A percentile compares a stretch with the other conserved stretches of the same genome.
These are phyloP conservation scores for Clarireedia monteithiana DNA, from an alignment of 2,329 filamentous ascomycete species.

Conservation along the genomic window DNA sequence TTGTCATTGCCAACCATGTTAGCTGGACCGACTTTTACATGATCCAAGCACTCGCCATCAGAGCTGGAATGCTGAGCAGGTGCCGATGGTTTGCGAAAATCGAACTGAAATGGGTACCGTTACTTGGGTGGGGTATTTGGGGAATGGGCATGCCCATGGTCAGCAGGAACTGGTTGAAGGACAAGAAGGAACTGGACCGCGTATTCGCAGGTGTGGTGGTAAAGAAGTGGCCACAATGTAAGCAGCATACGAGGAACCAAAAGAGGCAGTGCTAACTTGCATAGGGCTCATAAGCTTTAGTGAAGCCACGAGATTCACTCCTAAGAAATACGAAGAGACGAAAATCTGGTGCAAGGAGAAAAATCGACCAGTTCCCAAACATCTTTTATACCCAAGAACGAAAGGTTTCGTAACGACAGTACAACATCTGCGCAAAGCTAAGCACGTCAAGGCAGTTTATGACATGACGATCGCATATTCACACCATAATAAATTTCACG, in stretches of 20 bases:
- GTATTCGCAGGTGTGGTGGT: constrained; percentile 48
- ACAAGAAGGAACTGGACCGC: constrained; percentile 46
- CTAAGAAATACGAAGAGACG: constrained; percentile 43
- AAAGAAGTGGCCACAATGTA: constrained; percentile 50
- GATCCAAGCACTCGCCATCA: constrained; percentile 49
- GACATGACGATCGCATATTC: constrained; percentile 49
- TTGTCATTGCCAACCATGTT: constrained; percentile 54
- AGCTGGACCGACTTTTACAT: constrained; percentile 58
- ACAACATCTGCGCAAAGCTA: constrained; percentile 42
- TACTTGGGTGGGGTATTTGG: constrained; percentile 57
- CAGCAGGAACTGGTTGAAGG: constrained; percentile 49
- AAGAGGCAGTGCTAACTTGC: constrained; percentile 6
- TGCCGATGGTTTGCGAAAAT: constrained; percentile 57
- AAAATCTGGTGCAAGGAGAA: constrained; percentile 44
- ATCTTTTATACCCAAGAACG: constrained; percentile 52
- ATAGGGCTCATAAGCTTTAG: constrained; percentile 58
- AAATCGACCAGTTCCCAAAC: constrained; percentile 42
- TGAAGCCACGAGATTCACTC: constrained; percentile 53
- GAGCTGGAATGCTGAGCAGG: constrained; percentile 49
- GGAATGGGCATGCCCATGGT: constrained; percentile 59
- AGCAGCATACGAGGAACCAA: constrained; percentile 24
- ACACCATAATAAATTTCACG: constrained; percentile 35
- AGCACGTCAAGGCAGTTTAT: constrained; percentile 47
- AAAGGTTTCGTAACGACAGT: constrained; percentile 55
- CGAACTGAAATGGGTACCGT: constrained; percentile 49